A percentile compares a stretch with the other conserved stretches of the same genome.
Evolutionary conservation across 371 early-diverging fungal species (phyloP).

Genomic region (Mucor velutinosus): DNA sequence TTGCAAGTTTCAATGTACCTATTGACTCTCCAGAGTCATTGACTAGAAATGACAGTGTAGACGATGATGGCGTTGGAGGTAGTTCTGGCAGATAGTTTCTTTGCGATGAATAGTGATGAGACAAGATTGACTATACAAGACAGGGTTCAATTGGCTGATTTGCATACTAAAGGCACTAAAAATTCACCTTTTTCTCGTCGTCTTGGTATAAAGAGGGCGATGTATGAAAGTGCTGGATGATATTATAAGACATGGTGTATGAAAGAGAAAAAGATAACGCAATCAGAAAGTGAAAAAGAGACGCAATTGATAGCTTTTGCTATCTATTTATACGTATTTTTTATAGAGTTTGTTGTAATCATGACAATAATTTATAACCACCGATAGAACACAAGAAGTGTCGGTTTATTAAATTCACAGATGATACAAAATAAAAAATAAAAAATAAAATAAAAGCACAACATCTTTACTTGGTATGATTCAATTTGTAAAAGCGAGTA

Average conservation of each 20-base stretch:
- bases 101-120: neutral
- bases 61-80: constrained; percentile 19
- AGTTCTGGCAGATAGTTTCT: constrained; percentile 6
- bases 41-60: constrained; percentile 8
- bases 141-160: neutral
- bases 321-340: neutral
- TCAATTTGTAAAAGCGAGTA: constrained; percentile 18
- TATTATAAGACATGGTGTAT: neutral
- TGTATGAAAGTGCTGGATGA: neutral
- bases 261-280: neutral
- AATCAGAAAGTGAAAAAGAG: neutral
- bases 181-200: neutral
- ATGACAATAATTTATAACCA: neutral
- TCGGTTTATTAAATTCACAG: neutral
- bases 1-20: neutral
- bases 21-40: constrained; percentile 6
- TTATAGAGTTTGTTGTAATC: neutral
- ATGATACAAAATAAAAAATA: neutral
- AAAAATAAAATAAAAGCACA: neutral
- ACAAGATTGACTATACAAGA: neutral
- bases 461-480: constrained; percentile 3
- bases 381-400: neutral
- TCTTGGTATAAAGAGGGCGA: neutral
- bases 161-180: neutral
- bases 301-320: neutral